Percentiles rank a stretch among this genome's conserved stretches.
phyloP scores from a whole-genome alignment of 257 asterid species.

The Forsythia viridissima region DNA sequence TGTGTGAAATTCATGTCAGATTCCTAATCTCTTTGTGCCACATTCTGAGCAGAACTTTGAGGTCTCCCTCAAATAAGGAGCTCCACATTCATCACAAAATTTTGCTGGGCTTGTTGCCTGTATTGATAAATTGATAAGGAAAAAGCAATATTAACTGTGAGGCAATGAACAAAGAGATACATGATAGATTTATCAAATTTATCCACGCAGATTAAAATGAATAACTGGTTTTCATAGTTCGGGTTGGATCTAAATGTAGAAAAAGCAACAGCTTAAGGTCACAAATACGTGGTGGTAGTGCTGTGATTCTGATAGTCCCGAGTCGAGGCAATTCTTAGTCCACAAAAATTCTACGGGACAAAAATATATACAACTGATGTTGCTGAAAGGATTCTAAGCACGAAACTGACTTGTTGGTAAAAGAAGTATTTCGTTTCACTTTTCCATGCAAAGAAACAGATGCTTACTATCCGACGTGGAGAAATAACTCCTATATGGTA shows the following conservation, averaged over 20 bases:
- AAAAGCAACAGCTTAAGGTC: not conserved
- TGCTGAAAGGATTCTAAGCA: too few species aligned
- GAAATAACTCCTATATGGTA: too few species aligned
- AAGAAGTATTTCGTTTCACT: not conserved
- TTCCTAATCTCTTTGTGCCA: constrained; percentile 84
- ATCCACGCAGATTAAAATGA: not conserved
- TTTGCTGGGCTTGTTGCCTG: constrained; percentile 92
- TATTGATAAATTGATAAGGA: not conserved
- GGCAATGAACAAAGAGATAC: not conserved
- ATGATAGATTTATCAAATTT: not conserved
- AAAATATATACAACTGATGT: too few species aligned
- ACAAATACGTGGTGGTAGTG: not conserved
- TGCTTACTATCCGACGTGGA: too few species aligned
- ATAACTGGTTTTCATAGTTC: not conserved
- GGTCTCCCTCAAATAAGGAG: constrained; percentile 74
- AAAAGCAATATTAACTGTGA: not conserved
- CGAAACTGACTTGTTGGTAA: too few species aligned
- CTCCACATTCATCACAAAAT: constrained; percentile 90
- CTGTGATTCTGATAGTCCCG: not conserved
- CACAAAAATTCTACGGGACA: not conserved
- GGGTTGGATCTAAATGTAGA: not conserved
- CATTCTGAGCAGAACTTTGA: constrained; percentile 93
- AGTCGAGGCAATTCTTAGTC: not conserved
- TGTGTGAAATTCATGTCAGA: constrained; percentile 28
- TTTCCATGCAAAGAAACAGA: not conserved